phyloP scores from a whole-genome alignment of 495 filamentous ascomycete genomes.

The Hypoxylon perforatum region DNA sequence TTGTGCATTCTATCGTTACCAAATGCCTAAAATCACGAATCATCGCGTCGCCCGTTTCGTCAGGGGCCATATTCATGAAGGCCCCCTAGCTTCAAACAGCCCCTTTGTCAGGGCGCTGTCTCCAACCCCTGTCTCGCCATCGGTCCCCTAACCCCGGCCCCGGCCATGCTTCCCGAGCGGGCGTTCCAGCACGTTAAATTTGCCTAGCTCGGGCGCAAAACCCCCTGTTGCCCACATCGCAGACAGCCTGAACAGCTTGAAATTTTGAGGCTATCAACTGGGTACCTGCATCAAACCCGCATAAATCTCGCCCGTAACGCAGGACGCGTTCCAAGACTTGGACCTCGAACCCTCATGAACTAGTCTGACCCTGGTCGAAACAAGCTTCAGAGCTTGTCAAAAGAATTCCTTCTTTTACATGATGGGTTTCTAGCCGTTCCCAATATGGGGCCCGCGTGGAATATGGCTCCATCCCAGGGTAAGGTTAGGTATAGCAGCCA shows the following conservation, averaged over 20 bases:
- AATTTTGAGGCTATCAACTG: conserved; percentile 18
- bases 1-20: background rate
- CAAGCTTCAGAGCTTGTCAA: conserved; percentile 39
- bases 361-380: conserved; percentile 42
- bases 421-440: conserved; percentile 15
- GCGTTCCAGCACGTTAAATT: conserved; percentile 27
- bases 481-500: background rate
- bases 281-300: conserved; percentile 25
- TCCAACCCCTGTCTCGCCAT: conserved; percentile 37
- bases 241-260: too few relatives aligned
- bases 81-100: conserved; percentile 42
- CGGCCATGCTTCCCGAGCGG: conserved; percentile 34
- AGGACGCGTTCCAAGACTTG: background rate
- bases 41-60: conserved; percentile 25
- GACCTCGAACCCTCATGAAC: conserved; percentile 12
- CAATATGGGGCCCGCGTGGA: conserved; percentile 32
- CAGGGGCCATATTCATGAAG: conserved; percentile 27
- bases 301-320: conserved; percentile 26
- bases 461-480: conserved; percentile 28
- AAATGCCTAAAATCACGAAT: conserved; percentile 19
- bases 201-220: background rate
- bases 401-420: conserved; percentile 24
- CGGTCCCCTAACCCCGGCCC: conserved; percentile 17
- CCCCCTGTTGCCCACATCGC: conserved; percentile 13
- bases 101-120: conserved; percentile 47